Base-by-base conservation (phyloP, 495 filamentous ascomycete genomes). In the Podospora appendiculata region DNA sequence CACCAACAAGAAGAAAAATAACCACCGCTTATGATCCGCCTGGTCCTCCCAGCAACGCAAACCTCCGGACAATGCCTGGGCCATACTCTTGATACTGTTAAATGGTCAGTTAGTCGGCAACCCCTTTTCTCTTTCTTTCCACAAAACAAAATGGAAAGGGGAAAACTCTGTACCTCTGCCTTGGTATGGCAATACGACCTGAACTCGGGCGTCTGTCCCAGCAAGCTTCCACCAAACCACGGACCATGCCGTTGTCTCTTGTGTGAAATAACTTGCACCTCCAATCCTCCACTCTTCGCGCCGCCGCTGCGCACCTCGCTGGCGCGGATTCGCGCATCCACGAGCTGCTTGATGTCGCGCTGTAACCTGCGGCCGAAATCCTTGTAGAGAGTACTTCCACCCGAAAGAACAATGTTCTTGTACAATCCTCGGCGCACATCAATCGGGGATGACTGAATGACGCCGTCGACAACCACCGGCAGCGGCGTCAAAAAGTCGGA, bases 171-270 rank as follows among this genome's bases (percentile, higher is more conserved):
- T 58, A 77, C 73, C 69, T 86, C 83, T 36, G 89, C 91, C 78
- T 98, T 98, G 45, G 93, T 98, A 69, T 98, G 93, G 74, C 93
- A 98, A 75, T 96, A 97, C 68, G 88, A 95, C 65, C 89, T 79
- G 77, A 98, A 98, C 69, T 97, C 94, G n/a, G 93, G 93, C 14
- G 93, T 98, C 75, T 96, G 93, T 47, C 92, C 94, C 55, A 98
- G 74, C 75, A 98, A 79, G 65, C 88, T 93, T 47, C 93, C 93
- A 61, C 93, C 93, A 70, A 96, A 98, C 93, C 93, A 98, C 38
- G 93, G 93, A 11, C 93, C 93, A 64, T 98, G 91, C 51, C 90
- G 76, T 79, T 98, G 93, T 67, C 91, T 75, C 79, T 93, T 95
- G 74, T 98, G 94, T 42, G 89, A 87, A 54, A 98, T 90, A 52